These are phyloP conservation scores for Debaryomyces nepalensis DNA, from an alignment of 1,139 yeast species.

Conservation along the genomic window DNA sequence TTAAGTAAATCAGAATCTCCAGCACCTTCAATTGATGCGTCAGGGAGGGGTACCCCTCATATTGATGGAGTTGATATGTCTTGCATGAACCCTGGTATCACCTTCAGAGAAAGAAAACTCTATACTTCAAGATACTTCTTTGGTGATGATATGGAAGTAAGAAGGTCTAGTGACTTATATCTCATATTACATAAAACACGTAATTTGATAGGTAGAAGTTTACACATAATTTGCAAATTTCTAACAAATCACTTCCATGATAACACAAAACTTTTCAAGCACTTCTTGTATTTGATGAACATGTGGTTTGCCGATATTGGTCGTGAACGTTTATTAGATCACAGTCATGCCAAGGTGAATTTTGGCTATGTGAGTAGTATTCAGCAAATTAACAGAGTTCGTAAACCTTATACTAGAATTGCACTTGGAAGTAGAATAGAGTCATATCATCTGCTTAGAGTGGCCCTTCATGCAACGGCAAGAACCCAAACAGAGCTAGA, in stretches of 20 bases:
- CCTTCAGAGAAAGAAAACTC: conserved; percentile 63
- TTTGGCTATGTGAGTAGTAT: conserved; percentile 40
- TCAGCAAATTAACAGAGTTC: conserved; percentile 50
- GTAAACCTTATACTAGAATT: conserved; percentile 80
- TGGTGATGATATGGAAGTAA: conserved; percentile 52
- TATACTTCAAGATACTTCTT: conserved; percentile 63
- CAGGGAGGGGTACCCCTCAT: conserved; percentile 47
- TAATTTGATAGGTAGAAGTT: conserved; percentile 63
- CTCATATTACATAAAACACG: conserved; percentile 65
- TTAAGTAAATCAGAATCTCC: conserved; percentile 15
- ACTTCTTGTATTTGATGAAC: conserved; percentile 67
- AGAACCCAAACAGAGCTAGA: conserved; percentile 75
- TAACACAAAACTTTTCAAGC: conserved; percentile 70
- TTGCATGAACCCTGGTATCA: conserved; percentile 50
- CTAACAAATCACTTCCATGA: conserved; percentile 59
- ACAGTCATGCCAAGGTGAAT: conserved; percentile 50
- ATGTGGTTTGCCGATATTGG: conserved; percentile 90
- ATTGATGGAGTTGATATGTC: conserved; percentile 50
- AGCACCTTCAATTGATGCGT: conserved; percentile 31
- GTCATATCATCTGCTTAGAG: conserved; percentile 75
- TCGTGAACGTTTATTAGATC: conserved; percentile 65
- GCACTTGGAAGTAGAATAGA: conserved; percentile 79
- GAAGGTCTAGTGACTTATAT: conserved; percentile 58
- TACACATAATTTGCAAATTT: conserved; percentile 63
- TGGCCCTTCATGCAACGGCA: conserved; percentile 74